These are phyloP conservation scores for Penicillium sp. DNA, from an alignment of 2,329 filamentous ascomycete genomes.

Conservation along the genomic window DNA sequence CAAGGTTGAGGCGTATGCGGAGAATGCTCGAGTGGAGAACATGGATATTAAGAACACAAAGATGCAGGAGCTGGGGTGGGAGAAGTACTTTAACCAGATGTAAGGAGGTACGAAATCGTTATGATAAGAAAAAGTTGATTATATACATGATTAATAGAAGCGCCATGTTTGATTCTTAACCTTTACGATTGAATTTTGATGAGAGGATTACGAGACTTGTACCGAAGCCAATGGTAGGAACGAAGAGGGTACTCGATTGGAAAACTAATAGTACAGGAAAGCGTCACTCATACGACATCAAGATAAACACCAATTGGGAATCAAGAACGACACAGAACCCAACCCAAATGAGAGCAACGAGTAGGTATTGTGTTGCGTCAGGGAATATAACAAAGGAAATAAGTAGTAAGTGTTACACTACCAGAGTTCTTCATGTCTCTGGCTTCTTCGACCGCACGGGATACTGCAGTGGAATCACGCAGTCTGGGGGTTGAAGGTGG, in stretches of 20 bases:
- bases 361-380: conserved; percentile 14
- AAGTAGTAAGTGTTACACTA: background rate
- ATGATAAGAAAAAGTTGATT: background rate
- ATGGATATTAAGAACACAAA: conserved; percentile 49
- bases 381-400: conserved; percentile 3
- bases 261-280: conserved; percentile 7
- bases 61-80: conserved; percentile 49
- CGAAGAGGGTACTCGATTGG: conserved; percentile 6
- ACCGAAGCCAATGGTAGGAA: background rate
- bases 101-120: conserved; percentile 19
- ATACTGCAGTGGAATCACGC: conserved; percentile 18
- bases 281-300: conserved; percentile 10
- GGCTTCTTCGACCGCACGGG: background rate
- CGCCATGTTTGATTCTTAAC: background rate
- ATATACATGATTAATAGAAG: conserved; percentile 5
- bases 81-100: conserved; percentile 53
- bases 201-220: background rate
- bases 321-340: background rate
- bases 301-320: background rate
- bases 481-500: conserved; percentile 31
- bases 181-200: background rate
- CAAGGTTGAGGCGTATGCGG: conserved; percentile 50
- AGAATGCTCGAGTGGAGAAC: conserved; percentile 47
- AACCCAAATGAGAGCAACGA: conserved; percentile 3
- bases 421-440: background rate